A percentile compares a stretch with the other conserved stretches of the same genome.
These are phyloP conservation scores for Trypanosoma boissoni DNA, from an alignment of 208 protist species.

Conservation along the genomic window DNA sequence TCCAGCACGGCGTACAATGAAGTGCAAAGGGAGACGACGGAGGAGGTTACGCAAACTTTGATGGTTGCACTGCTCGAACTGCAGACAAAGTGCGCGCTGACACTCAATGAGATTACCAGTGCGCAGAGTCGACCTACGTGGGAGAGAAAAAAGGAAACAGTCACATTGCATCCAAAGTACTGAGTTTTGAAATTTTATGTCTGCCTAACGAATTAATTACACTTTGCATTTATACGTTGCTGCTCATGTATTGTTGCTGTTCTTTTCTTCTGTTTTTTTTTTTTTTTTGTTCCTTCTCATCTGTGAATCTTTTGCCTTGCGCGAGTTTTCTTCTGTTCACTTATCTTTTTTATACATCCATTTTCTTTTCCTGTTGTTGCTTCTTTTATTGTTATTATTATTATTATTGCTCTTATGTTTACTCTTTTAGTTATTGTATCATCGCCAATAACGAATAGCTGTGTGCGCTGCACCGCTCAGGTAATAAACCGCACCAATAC, in stretches of 20 bases:
- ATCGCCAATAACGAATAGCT: not conserved
- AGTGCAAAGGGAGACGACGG: not conserved
- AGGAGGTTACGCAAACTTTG: slow-evolving; percentile 5
- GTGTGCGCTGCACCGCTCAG: no score
- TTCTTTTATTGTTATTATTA: slow-evolving; percentile 11
- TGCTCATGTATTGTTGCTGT: no score
- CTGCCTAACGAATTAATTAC: no score
- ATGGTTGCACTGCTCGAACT: slow-evolving; percentile 19
- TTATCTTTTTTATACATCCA: not conserved
- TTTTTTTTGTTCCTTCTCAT: slow-evolving; percentile 10
- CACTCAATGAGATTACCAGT: not conserved
- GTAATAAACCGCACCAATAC: no score
- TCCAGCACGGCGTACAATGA: not conserved
- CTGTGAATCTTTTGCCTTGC: slow-evolving; percentile 11
- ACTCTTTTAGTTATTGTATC: not conserved
- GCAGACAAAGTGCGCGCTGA: slow-evolving; percentile 8
- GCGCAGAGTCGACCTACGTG: not conserved
- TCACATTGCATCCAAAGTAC: no score
- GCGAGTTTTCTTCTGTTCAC: not conserved
- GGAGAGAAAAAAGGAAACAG: no score
- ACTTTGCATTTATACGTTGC: no score
- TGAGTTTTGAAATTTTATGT: no score
- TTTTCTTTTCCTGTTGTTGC: slow-evolving; percentile 3
- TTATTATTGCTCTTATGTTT: not conserved
- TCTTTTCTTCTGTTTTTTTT: no score